Conservation (phyloP, 176 grass and related monocot genomes). For the Phoenix roebelenii region DNA sequence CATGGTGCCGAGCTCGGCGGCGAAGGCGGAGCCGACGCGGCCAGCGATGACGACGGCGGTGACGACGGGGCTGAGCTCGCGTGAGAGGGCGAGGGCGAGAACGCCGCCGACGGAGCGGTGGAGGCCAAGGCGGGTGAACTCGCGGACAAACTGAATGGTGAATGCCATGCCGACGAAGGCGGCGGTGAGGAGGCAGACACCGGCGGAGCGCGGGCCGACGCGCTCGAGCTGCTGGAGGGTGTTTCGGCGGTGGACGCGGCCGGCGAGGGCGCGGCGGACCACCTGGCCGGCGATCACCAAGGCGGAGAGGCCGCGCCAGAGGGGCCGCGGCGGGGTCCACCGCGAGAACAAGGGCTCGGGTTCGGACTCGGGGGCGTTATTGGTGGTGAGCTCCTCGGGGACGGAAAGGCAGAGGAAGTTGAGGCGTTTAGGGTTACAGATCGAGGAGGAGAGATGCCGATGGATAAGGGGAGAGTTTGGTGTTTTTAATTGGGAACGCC, state of each 20-base stretch:
- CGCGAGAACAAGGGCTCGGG: slow-evolving; percentile 23
- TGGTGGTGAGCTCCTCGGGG: slow-evolving; percentile 16
- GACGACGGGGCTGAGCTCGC: slow-evolving; percentile 88
- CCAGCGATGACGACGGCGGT: slow-evolving; percentile 75
- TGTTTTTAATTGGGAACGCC: too few relatives aligned
- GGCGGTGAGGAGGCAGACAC: slow-evolving; percentile 86
- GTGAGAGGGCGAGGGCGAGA: slow-evolving; percentile 75
- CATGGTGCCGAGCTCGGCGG: slow-evolving; percentile 96
- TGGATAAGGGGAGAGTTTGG: too few relatives aligned
- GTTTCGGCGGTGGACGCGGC: slow-evolving; percentile 77
- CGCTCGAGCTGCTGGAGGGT: slow-evolving; percentile 79
- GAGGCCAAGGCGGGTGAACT: slow-evolving; percentile 95
- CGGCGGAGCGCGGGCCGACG: slow-evolving; percentile 64
- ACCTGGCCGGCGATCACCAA: slow-evolving; percentile 83
- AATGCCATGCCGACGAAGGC: slow-evolving; percentile 98
- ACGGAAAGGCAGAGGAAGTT: slow-evolving; percentile 20
- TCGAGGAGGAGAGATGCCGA: too few relatives aligned
- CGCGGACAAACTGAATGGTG: slow-evolving; percentile 99
- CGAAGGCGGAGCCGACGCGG: slow-evolving; percentile 88
- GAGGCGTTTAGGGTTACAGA: slow-evolving; percentile 7
- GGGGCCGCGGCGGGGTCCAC: slow-evolving; percentile 58
- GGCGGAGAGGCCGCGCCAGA: slow-evolving; percentile 84
- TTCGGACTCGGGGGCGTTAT: slow-evolving; percentile 24
- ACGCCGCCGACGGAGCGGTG: slow-evolving; percentile 94
- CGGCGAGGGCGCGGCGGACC: slow-evolving; percentile 55